Percentiles rank a stretch among this genome's conserved stretches.
Conservation (phyloP, 768 basidiomycete species). For the Gyrodon lividus region DNA sequence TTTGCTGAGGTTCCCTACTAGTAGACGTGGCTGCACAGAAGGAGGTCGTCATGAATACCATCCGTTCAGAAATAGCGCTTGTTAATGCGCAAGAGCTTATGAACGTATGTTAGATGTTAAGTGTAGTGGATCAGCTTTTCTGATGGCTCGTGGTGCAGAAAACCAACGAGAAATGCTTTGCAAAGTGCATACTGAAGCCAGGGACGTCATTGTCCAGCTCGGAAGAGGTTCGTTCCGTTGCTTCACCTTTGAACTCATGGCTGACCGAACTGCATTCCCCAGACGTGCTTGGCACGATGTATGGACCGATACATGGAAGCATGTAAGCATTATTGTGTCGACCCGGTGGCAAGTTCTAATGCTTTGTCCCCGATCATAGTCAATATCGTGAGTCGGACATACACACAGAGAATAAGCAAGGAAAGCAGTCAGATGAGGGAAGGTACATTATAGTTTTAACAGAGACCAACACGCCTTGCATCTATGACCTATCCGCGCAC, state of each 20-base stretch:
- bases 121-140: background rate
- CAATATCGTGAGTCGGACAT: conserved; percentile 73
- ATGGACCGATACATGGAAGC: conserved; percentile 84
- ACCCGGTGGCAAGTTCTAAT: conserved; percentile 3
- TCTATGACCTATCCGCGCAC: background rate
- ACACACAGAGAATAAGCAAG: conserved; percentile 54
- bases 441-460: conserved; percentile 9
- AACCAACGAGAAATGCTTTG: conserved; percentile 75
- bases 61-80: conserved; percentile 69
- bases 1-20: background rate
- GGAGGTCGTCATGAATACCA: conserved; percentile 54
- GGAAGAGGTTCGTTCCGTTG: conserved; percentile 57
- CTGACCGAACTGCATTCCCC: background rate
- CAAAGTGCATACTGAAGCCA: conserved; percentile 77
- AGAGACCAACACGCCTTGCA: background rate
- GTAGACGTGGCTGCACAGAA: conserved; percentile 41
- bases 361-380: conserved; percentile 42
- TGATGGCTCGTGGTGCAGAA: conserved; percentile 45
- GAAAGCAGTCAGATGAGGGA: conserved; percentile 42
- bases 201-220: conserved; percentile 63
- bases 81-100: conserved; percentile 81
- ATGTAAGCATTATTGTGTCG: conserved; percentile 49
- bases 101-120: conserved; percentile 45
- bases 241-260: background rate
- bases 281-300: conserved; percentile 77